These are phyloP conservation scores for Tricholoma furcatifolium DNA, from an alignment of 768 basidiomycete species.

Conservation along the genomic window DNA sequence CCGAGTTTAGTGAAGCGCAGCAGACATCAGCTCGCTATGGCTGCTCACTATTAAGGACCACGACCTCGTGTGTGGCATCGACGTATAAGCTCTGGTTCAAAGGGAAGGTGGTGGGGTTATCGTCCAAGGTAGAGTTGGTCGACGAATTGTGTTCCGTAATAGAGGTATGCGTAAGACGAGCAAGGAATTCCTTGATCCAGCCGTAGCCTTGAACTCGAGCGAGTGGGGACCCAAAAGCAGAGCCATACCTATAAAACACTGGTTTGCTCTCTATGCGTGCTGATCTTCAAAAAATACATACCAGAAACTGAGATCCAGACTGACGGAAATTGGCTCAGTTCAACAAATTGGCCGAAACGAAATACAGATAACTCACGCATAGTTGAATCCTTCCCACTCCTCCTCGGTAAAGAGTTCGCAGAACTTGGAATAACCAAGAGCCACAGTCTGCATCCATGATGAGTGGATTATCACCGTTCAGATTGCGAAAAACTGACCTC, in stretches of 20 bases:
- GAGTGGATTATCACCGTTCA: too few relatives aligned
- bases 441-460: constrained; percentile 63
- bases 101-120: constrained; percentile 68
- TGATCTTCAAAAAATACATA: constrained; percentile 8
- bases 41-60: constrained; percentile 73
- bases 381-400: constrained; percentile 94
- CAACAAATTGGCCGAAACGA: neutral
- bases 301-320: constrained; percentile 71
- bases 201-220: constrained; percentile 77
- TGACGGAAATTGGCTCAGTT: constrained; percentile 19
- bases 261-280: neutral
- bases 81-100: constrained; percentile 74
- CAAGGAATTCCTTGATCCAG: constrained; percentile 79
- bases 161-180: constrained; percentile 76
- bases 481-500: constrained; percentile 45
- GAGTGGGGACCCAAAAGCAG: constrained; percentile 80
- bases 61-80: constrained; percentile 91
- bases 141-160: constrained; percentile 74
- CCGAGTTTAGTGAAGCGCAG: neutral
- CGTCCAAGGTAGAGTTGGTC: constrained; percentile 80
- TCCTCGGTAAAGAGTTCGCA: constrained; percentile 88
- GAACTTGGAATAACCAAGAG: constrained; percentile 88
- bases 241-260: constrained; percentile 50
- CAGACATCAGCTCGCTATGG: neutral
- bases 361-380: constrained; percentile 42